These are phyloP conservation scores for Vitis rotundifolia DNA, from an alignment of 164 flowering plant genomes.

Conservation along the genomic window DNA sequence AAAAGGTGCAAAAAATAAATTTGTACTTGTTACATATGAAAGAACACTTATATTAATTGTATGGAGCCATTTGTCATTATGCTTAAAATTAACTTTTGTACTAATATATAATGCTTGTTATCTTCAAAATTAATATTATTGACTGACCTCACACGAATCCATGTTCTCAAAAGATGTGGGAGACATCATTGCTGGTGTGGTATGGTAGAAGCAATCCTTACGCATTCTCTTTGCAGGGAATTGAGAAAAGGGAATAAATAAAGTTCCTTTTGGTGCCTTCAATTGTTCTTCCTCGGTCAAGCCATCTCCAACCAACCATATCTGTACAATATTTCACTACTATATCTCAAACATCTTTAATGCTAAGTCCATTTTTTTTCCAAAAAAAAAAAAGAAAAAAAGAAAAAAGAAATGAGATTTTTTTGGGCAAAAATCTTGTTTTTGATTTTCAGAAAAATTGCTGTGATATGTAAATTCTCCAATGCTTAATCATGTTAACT, in stretches of 20 bases:
- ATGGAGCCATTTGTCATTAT: too few relatives aligned
- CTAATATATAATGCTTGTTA: too few relatives aligned
- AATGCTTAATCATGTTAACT: too few relatives aligned
- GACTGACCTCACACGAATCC: conserved; percentile 65
- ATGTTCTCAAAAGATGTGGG: conserved; percentile 52
- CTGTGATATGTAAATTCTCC: too few relatives aligned
- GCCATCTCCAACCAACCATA: conserved; percentile 42
- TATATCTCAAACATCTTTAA: too few relatives aligned
- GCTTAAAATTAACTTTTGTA: too few relatives aligned
- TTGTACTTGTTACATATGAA: too few relatives aligned
- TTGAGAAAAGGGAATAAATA: conserved; percentile 55
- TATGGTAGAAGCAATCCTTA: conserved; percentile 50
- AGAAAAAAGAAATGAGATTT: too few relatives aligned
- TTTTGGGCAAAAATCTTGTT: too few relatives aligned
- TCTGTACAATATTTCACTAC: conserved; percentile 13
- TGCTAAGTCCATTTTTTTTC: background rate
- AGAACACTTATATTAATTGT: too few relatives aligned
- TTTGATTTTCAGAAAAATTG: too few relatives aligned
- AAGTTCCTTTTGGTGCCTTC: conserved; percentile 46
- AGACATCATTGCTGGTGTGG: conserved; percentile 53
- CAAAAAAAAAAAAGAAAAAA: background rate
- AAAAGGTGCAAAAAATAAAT: too few relatives aligned
- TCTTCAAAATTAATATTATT: background rate
- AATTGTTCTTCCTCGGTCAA: conserved; percentile 27
- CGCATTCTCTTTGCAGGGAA: conserved; percentile 46